Conservation (phyloP, 495 filamentous ascomycete species). For the Pyrenopolyporus hunteri region DNA sequence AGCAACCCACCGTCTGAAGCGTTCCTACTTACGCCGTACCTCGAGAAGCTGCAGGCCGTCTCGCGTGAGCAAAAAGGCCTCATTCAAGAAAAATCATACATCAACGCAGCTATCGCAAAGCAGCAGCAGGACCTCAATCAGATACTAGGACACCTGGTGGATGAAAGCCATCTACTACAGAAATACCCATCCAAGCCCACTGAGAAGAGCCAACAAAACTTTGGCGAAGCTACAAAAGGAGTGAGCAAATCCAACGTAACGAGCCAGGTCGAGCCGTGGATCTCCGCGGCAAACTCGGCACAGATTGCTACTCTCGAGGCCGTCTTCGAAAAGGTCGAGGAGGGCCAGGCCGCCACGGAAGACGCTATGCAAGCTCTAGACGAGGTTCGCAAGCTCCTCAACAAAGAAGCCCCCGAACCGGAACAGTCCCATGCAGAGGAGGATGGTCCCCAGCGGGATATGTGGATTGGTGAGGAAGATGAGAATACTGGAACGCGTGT, state of each 20-base stretch:
- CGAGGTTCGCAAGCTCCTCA: constrained; percentile 48
- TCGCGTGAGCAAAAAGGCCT: constrained; percentile 66
- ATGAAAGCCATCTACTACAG: constrained; percentile 73
- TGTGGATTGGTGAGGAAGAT: constrained; percentile 45
- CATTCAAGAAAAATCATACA: constrained; percentile 68
- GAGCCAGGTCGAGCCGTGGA: constrained; percentile 54
- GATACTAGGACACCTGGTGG: constrained; percentile 62
- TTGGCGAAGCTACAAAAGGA: constrained; percentile 34
- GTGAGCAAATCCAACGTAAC: constrained; percentile 45
- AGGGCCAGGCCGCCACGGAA: constrained; percentile 53
- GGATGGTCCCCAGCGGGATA: constrained; percentile 40
- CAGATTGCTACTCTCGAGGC: constrained; percentile 55
- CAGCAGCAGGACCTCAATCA: constrained; percentile 65
- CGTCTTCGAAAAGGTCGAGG: constrained; percentile 55
- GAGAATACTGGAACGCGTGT: constrained; percentile 23
- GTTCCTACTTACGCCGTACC: constrained; percentile 60
- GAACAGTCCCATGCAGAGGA: constrained; percentile 19
- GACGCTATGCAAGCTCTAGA: constrained; percentile 49
- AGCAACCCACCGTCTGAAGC: constrained; percentile 39
- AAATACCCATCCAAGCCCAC: constrained; percentile 57
- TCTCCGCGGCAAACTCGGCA: constrained; percentile 55
- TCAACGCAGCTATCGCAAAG: constrained; percentile 62
- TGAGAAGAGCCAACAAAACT: constrained; percentile 30
- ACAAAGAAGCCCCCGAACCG: constrained; percentile 18
- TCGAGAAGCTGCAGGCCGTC: constrained; percentile 60